Base-by-base conservation (phyloP, 257 asterid genomes). In the Lithospermum erythrorhizon region DNA sequence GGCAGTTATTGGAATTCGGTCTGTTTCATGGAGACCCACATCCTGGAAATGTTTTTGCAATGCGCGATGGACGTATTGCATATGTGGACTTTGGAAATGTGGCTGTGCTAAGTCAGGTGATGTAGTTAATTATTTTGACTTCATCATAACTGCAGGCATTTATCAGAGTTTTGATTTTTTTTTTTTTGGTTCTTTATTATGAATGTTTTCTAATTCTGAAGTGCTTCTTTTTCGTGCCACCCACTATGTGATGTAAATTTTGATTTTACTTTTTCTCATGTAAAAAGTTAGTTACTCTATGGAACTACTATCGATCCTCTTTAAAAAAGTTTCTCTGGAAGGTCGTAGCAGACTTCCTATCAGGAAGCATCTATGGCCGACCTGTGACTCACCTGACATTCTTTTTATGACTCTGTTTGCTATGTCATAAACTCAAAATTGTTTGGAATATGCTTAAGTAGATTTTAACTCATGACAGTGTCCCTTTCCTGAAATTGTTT, bases 11-110 rank as follows among this genome's bases (percentile, higher is more conserved):
- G 27, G 98, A 93, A 71, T 93, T 93, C 75, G 98, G 98, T 64
- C 82, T 93, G 57, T 93, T 93, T 77, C 98, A 93, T 9, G 98
- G 98, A 52, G 98, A 89, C 67, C 98, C 98, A 66, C 98, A 93
- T 88, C 98, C 98, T 61, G 98, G 98, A 68, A 93, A 93, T 76
- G 77, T 93, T 68, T 93, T 93, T 70, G 97, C 97, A 59, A 86
- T 93, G 98, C 97, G 86, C 54, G 98, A 93, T 74, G 98, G 98
- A 32, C 96, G 98, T 55, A 93, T 93, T 66, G 98, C 98, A 37
- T 93, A 93, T 53, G 98, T 93, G 61, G 98, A 93, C 70, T 93
- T 93, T 75, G 98, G 98, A 61, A 93, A 93, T 72, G 98, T 93
- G 64, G 98, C 98, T 61, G 98, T 86, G 70, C 91, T 93, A 60